Conservation (phyloP, 148 eudicot genomes). For the Nepenthes mirabilis region DNA sequence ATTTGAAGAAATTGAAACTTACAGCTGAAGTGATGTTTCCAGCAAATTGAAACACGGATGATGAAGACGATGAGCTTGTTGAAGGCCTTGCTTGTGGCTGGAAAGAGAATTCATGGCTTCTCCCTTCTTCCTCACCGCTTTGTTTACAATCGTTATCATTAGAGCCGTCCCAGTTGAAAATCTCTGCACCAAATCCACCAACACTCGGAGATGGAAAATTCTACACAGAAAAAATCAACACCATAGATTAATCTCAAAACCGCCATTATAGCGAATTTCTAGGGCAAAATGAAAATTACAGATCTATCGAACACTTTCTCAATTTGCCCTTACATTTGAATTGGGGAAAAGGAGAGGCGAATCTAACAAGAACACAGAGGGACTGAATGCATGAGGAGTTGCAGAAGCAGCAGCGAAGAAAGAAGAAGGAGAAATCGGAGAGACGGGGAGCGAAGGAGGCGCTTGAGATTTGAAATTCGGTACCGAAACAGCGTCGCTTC, state of each 20-base stretch:
- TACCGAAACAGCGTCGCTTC: conserved; percentile 4
- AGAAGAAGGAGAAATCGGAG: conserved; percentile 16
- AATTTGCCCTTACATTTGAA: conserved; percentile 24
- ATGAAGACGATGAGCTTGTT: conserved; percentile 4
- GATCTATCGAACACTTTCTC: too few species aligned
- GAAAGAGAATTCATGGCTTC: conserved; percentile 40
- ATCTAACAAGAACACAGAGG: conserved; percentile 51
- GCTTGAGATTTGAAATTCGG: conserved; percentile 49
- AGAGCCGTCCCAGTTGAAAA: conserved; percentile 15
- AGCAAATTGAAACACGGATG: conserved; percentile 13
- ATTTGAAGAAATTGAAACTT: conserved; percentile 9
- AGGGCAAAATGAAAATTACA: too few species aligned
- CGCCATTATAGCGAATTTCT: background rate
- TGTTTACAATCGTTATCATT: background rate
- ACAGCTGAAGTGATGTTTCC: conserved; percentile 14
- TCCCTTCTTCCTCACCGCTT: conserved; percentile 15
- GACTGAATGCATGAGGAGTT: conserved; percentile 42
- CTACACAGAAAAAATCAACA: conserved; percentile 15
- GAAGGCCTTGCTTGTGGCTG: conserved; percentile 26
- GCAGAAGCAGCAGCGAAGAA: conserved; percentile 29
- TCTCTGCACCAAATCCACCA: conserved; percentile 40
- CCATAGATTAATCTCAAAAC: background rate
- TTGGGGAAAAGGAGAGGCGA: conserved; percentile 48
- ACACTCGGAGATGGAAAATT: conserved; percentile 54
- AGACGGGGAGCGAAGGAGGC: conserved; percentile 33